Evolutionary conservation across 306 rosid genomes (phyloP).

Genomic region (Begonia masoniana): DNA sequence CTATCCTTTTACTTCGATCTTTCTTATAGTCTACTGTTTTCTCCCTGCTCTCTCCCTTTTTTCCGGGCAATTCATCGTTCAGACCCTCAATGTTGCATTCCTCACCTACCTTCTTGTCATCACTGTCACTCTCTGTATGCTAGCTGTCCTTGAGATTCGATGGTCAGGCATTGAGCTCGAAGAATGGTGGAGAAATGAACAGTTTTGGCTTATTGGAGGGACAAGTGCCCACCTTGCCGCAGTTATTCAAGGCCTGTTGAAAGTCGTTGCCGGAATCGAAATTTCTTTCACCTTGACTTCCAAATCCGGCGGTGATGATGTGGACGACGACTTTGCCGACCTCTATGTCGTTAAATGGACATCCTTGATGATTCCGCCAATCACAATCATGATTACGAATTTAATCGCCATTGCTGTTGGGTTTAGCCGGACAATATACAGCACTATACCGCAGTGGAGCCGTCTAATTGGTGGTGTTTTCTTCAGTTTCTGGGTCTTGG

Average conservation of each 20-base stretch:
- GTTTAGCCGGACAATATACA: conserved; percentile 82
- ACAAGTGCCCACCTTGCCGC: conserved; percentile 98
- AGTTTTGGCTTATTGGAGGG: conserved; percentile 96
- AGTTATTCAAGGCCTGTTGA: conserved; percentile 80
- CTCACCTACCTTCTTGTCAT: conserved; percentile 65
- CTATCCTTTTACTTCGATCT: conserved; percentile 89
- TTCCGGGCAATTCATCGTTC: conserved; percentile 94
- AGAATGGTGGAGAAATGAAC: conserved; percentile 99
- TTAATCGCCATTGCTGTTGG: conserved; percentile 85
- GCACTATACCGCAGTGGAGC: conserved; percentile 86
- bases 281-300: conserved; percentile 90
- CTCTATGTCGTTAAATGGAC: conserved; percentile 82
- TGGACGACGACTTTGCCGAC: conserved; percentile 80
- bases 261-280: conserved; percentile 89
- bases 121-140: conserved; percentile 63
- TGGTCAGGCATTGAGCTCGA: conserved; percentile 95
- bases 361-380: conserved; percentile 87
- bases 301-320: conserved; percentile 75
- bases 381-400: conserved; percentile 84
- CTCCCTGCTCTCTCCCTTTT: conserved; percentile 95
- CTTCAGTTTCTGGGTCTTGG: conserved; percentile 95
- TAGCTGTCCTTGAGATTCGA: conserved; percentile 78
- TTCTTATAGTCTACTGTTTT: conserved; percentile 91
- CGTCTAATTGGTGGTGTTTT: conserved; percentile 78
- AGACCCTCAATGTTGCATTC: conserved; percentile 70